Percentiles rank a stretch among this genome's conserved stretches.
These are phyloP conservation scores for Neocucurbitaria cava DNA, from an alignment of 2,329 filamentous ascomycete genomes.

Conservation along the genomic window DNA sequence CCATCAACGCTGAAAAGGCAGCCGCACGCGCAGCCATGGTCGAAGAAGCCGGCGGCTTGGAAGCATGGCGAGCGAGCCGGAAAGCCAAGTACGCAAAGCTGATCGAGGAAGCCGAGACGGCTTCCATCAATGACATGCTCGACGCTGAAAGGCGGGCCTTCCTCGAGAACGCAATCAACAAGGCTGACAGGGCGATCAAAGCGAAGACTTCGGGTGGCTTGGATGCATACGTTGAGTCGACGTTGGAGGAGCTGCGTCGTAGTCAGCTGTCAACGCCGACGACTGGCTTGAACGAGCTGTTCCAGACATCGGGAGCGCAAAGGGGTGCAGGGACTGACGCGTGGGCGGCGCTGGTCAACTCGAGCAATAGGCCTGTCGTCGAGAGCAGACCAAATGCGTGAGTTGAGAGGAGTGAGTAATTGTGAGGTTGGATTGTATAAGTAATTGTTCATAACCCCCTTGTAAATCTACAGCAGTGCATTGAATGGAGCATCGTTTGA, in stretches of 20 bases:
- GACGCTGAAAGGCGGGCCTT: constrained; percentile 18
- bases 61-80: constrained; percentile 9
- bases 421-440: constrained; percentile 8
- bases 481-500: constrained; percentile 1
- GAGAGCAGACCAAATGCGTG: constrained; percentile 9
- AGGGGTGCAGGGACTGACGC: constrained; percentile 13
- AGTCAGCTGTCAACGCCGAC: not conserved
- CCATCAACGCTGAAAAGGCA: constrained; percentile 9
- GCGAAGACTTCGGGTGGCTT: constrained; percentile 18
- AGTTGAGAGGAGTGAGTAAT: not conserved
- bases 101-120: constrained; percentile 29
- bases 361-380: constrained; percentile 10
- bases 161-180: constrained; percentile 24
- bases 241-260: constrained; percentile 14
- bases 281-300: not conserved
- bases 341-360: constrained; percentile 18
- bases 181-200: constrained; percentile 28
- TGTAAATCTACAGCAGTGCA: constrained; percentile 13
- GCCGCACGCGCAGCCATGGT: constrained; percentile 12
- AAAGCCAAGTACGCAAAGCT: constrained; percentile 18
- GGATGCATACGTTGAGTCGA: constrained; percentile 25
- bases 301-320: not conserved
- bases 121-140: constrained; percentile 19
- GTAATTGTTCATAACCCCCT: constrained; percentile 9
- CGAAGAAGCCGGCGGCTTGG: constrained; percentile 18